Conservation (phyloP, 2,329 filamentous ascomycete species). For the Lachnellula willkommii region DNA sequence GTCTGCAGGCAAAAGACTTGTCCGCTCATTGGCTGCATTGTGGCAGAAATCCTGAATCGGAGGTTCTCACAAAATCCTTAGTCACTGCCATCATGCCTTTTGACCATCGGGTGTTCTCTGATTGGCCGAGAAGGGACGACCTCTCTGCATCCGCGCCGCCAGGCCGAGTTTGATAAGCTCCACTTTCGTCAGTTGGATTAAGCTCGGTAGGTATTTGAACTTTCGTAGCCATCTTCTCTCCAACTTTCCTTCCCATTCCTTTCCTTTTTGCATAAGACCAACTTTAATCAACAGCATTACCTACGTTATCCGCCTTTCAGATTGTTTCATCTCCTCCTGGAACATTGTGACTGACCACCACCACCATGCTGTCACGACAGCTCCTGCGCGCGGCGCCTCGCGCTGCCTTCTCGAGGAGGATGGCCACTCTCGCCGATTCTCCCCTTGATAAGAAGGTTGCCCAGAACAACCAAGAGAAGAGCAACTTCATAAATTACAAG, state of each 20-base stretch:
- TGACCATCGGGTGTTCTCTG: background rate
- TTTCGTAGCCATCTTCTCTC: slow-evolving; percentile 8
- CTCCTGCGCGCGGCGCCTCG: slow-evolving; percentile 58
- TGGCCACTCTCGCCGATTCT: slow-evolving; percentile 82
- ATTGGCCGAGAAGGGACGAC: background rate
- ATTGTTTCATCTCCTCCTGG: no score
- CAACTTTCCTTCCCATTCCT: slow-evolving; percentile 11
- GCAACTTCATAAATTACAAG: slow-evolving; percentile 98
- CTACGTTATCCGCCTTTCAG: no score
- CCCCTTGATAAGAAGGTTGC: slow-evolving; percentile 92
- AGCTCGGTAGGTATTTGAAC: slow-evolving; percentile 8
- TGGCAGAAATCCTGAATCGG: background rate
- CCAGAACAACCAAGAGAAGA: slow-evolving; percentile 95
- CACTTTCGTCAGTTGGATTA: background rate
- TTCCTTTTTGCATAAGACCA: slow-evolving; percentile 10
- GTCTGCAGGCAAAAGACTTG: slow-evolving; percentile 6
- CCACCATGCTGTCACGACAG: slow-evolving; percentile 67
- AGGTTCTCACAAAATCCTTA: background rate
- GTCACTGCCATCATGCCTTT: background rate
- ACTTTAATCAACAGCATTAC: background rate
- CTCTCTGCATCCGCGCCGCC: background rate
- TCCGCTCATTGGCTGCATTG: background rate
- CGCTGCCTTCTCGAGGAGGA: slow-evolving; percentile 54
- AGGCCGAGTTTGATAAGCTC: background rate
- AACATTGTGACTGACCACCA: background rate